Evolutionary conservation across 148 eudicot genomes (phyloP), one percentile per base, ranked within the genome.

Genomic region (Camellia japonica): DNA sequence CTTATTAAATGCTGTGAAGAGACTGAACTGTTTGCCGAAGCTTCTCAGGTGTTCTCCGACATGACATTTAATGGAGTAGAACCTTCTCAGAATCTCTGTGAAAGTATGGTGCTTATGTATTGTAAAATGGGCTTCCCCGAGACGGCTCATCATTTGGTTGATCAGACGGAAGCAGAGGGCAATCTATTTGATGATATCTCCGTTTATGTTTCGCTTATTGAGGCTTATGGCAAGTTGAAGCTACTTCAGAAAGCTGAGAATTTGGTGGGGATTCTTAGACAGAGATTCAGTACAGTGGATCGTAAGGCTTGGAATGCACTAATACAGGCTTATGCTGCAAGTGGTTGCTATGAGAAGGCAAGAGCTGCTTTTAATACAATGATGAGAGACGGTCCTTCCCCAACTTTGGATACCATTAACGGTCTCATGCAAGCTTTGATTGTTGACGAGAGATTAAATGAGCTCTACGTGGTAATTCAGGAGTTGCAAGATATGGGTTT

Each of bases 401-500:
- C 98, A 71, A 97, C 90, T 38, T 90, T 90, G 64, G 99, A 91
- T 19, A 89, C 95, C n/a, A 88, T 94, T 30, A 94, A 97, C 72
- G 67, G 77, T 68, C 85, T 97, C 82, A 81, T 97, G 93, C 95
- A 90, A 83, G 97, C 99, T 79, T 85, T 97, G 79, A 86, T 97
- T 78, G 92, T 90, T 69, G 94, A 90, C 78, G 90, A 84, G 78
- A 89, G 99, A 86, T 82, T 97, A 76, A 85, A 87, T 75, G 98
- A 97, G 84, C 88, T 97, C 46, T 94, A 97, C 62, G 94, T 97
- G 78, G 85, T 92, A 75, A 85, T 97, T 86, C 92, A 94, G 81
- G 99, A 97, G 77, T 84, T 97, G 49, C 99, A 97, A 88, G 99
- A 97, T 83, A 94, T 97, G 95, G 99, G 98, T 19, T 97, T 94